These are phyloP conservation scores for Metschnikowia lochheadii DNA, from an alignment of 805 yeast species.

Conservation along the genomic window DNA sequence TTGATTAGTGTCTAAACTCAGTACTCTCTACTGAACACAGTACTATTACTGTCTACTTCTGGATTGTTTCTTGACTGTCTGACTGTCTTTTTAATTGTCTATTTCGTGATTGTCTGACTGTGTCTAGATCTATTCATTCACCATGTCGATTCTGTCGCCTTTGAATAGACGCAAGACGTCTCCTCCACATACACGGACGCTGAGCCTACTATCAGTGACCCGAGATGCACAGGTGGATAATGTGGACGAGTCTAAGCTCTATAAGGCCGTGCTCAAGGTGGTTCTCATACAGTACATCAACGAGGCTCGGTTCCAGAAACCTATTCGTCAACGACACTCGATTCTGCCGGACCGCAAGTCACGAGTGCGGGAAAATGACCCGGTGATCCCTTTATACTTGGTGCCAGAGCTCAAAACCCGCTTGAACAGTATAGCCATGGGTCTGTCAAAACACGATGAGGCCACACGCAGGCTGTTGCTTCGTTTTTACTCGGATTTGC, in stretches of 20 bases:
- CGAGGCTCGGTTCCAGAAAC: slow-evolving; percentile 57
- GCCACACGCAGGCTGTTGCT: slow-evolving; percentile 54
- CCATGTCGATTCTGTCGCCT: too few relatives aligned
- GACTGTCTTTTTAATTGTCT: too few relatives aligned
- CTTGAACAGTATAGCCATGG: slow-evolving; percentile 46
- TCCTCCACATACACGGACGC: slow-evolving; percentile 8
- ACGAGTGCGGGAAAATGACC: slow-evolving; percentile 10
- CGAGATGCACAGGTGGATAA: slow-evolving; percentile 18
- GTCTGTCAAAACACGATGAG: slow-evolving; percentile 37
- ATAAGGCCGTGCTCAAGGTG: slow-evolving; percentile 51
- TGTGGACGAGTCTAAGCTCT: slow-evolving; percentile 33
- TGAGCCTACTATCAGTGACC: slow-evolving; percentile 11
- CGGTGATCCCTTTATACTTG: slow-evolving; percentile 34
- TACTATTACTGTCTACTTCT: too few relatives aligned
- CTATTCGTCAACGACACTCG: slow-evolving; percentile 12
- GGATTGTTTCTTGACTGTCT: too few relatives aligned
- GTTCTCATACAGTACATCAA: slow-evolving; percentile 56
- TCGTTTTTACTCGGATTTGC: slow-evolving; percentile 58
- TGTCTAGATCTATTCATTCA: too few relatives aligned
- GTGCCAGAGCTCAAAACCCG: slow-evolving; percentile 35
- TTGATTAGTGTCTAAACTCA: too few relatives aligned
- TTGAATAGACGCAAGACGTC: slow-evolving; percentile 1
- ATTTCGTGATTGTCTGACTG: too few relatives aligned
- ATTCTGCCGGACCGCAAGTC: slow-evolving; percentile 12
- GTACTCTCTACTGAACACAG: too few relatives aligned